These are phyloP conservation scores for Cytospora schulzeri DNA, from an alignment of 2,329 filamentous ascomycete species.

Conservation along the genomic window DNA sequence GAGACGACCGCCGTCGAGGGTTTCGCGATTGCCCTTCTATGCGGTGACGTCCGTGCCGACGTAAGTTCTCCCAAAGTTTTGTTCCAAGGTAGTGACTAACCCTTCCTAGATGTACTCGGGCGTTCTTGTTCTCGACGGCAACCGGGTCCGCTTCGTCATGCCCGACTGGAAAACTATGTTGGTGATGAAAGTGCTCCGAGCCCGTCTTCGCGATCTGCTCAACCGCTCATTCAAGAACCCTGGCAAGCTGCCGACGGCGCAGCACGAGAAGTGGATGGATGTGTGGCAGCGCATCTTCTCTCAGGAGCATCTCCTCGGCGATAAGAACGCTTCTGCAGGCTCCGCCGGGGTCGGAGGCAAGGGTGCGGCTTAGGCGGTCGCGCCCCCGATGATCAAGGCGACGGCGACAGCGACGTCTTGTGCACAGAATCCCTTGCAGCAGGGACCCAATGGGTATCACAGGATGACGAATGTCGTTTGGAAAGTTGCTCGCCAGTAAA, in stretches of 20 bases:
- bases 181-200: conserved; percentile 79
- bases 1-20: conserved; percentile 82
- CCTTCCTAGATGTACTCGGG: conserved; percentile 74
- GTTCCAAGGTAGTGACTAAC: not conserved
- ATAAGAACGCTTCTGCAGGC: conserved; percentile 27
- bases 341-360: conserved; percentile 3
- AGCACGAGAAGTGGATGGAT: conserved; percentile 74
- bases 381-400: not conserved
- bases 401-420: conserved; percentile 2
- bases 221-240: conserved; percentile 70
- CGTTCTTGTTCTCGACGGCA: conserved; percentile 83
- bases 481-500: conserved; percentile 18
- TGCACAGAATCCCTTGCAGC: not conserved
- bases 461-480: conserved; percentile 21
- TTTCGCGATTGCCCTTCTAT: conserved; percentile 80
- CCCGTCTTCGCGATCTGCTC: conserved; percentile 74
- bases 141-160: conserved; percentile 80
- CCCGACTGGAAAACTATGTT: conserved; percentile 89
- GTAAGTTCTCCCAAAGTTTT: conserved; percentile 46
- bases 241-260: conserved; percentile 62
- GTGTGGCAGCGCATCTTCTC: conserved; percentile 73
- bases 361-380: conserved; percentile 19
- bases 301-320: conserved; percentile 44
- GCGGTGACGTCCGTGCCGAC: conserved; percentile 86
- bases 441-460: not conserved